Conservation (phyloP, 2,329 filamentous ascomycete genomes). For the Penicillium thymicola region DNA sequence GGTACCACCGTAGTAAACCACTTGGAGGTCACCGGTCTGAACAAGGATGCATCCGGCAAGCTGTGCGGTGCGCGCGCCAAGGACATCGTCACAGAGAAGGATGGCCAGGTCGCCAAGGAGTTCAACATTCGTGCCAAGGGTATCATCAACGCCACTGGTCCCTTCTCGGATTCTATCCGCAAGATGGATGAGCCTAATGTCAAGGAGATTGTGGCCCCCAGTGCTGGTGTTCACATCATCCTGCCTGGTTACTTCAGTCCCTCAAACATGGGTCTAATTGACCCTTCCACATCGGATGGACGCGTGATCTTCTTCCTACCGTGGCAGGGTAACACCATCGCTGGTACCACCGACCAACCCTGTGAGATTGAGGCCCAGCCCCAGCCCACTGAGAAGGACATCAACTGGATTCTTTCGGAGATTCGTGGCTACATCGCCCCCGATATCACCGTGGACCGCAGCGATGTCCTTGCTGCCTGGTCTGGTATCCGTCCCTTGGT, state of each 20-base stretch:
- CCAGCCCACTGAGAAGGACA: constrained; percentile 75
- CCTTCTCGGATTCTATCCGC: constrained; percentile 80
- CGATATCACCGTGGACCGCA: constrained; percentile 78
- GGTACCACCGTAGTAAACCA: constrained; percentile 81
- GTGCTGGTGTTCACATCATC: constrained; percentile 81
- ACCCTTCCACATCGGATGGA: constrained; percentile 81
- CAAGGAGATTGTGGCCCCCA: constrained; percentile 78
- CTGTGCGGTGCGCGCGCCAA: constrained; percentile 71
- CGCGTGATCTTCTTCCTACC: constrained; percentile 91
- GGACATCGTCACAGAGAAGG: constrained; percentile 64
- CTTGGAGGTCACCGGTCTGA: constrained; percentile 71
- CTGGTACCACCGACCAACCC: constrained; percentile 79
- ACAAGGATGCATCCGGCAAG: constrained; percentile 69
- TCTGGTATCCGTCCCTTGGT: constrained; percentile 83
- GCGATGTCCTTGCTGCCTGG: constrained; percentile 88
- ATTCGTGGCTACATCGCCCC: constrained; percentile 77
- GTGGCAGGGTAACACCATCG: constrained; percentile 91
- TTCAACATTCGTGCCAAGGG: constrained; percentile 74
- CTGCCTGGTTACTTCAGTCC: constrained; percentile 85
- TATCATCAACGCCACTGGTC: constrained; percentile 84
- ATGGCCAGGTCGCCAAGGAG: constrained; percentile 60
- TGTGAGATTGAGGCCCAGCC: constrained; percentile 70
- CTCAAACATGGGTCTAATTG: constrained; percentile 80
- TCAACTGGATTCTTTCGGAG: constrained; percentile 82
- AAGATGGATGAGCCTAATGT: constrained; percentile 74